Evolutionary conservation across 2,329 filamentous ascomycete species (phyloP).

Genomic region (Raffaelea albimanens): DNA sequence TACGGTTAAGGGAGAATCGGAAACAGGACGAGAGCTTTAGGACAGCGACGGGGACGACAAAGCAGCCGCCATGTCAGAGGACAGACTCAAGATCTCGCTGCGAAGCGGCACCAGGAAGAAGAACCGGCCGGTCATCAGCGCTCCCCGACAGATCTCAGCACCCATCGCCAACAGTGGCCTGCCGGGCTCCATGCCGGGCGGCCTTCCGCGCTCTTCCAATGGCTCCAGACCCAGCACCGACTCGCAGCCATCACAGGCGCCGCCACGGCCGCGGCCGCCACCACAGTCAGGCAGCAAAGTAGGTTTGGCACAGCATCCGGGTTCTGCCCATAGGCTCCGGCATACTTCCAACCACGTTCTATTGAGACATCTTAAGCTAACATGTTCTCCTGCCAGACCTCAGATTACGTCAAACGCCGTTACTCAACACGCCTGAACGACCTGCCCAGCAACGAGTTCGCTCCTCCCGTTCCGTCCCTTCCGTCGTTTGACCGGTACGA

Average conservation of each 20-base stretch:
- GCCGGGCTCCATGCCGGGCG: slow-evolving; percentile 18
- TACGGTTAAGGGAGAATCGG: too few species aligned
- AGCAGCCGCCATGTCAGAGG: slow-evolving; percentile 45
- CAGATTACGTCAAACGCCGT: slow-evolving; percentile 83
- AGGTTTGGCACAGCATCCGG: slow-evolving; percentile 9
- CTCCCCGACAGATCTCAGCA: slow-evolving; percentile 52
- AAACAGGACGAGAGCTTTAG: too few species aligned
- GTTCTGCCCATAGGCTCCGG: too few species aligned
- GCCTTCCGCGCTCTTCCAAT: slow-evolving; percentile 1
- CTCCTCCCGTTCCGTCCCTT: slow-evolving; percentile 63
- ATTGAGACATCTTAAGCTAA: not conserved
- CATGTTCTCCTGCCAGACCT: slow-evolving; percentile 34
- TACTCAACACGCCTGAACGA: slow-evolving; percentile 92
- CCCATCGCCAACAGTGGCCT: slow-evolving; percentile 38
- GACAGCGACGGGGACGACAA: not conserved
- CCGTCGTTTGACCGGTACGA: slow-evolving; percentile 53
- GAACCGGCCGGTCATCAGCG: slow-evolving; percentile 50
- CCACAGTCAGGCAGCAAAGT: slow-evolving; percentile 49
- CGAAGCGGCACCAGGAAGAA: slow-evolving; percentile 52
- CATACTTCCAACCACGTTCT: not conserved
- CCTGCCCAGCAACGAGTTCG: slow-evolving; percentile 63
- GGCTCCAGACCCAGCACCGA: slow-evolving; percentile 17
- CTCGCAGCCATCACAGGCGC: slow-evolving; percentile 17
- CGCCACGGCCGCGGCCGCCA: slow-evolving; percentile 35
- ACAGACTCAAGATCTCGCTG: slow-evolving; percentile 52